phyloP scores from a whole-genome alignment of 108 stramenopile species.

The Skeletonema costatum region DNA sequence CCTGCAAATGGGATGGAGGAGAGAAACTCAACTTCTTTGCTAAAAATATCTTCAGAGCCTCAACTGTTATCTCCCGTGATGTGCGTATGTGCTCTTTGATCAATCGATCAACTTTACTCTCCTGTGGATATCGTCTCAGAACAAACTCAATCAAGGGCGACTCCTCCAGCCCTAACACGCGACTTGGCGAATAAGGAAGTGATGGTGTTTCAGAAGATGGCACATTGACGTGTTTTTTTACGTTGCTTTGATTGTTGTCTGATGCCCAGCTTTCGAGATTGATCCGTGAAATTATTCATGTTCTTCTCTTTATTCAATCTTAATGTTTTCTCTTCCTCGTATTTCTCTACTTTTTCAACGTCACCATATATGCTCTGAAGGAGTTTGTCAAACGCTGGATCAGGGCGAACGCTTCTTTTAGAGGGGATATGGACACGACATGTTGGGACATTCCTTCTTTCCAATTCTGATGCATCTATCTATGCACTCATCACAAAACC shows the following conservation, averaged over 20 bases:
- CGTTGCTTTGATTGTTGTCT: slow-evolving; percentile 32
- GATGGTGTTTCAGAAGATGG: slow-evolving; percentile 6
- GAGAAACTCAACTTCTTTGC: slow-evolving; percentile 46
- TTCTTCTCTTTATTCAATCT: slow-evolving; percentile 36
- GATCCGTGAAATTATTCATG: slow-evolving; percentile 36
- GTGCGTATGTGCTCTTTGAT: slow-evolving; percentile 51
- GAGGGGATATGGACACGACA: slow-evolving; percentile 69
- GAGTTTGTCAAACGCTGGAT: slow-evolving; percentile 57
- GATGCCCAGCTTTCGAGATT: slow-evolving; percentile 39
- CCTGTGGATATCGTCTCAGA: slow-evolving; percentile 53
- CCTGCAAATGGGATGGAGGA: slow-evolving; percentile 47
- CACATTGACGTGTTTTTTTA: not conserved
- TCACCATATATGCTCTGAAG: slow-evolving; percentile 60
- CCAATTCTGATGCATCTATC: slow-evolving; percentile 60
- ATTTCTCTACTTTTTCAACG: slow-evolving; percentile 38
- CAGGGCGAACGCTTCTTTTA: slow-evolving; percentile 51
- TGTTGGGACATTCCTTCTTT: slow-evolving; percentile 58
- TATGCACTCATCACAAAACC: slow-evolving; percentile 72
- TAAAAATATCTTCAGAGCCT: slow-evolving; percentile 52
- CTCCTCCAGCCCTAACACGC: slow-evolving; percentile 34
- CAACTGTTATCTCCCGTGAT: slow-evolving; percentile 40
- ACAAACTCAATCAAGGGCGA: slow-evolving; percentile 48
- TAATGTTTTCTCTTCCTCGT: slow-evolving; percentile 41
- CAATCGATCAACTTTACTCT: slow-evolving; percentile 43
- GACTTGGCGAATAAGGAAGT: not conserved